Evolutionary conservation across 306 rosid genomes (phyloP).

Genomic region (Acacia acuminata): DNA sequence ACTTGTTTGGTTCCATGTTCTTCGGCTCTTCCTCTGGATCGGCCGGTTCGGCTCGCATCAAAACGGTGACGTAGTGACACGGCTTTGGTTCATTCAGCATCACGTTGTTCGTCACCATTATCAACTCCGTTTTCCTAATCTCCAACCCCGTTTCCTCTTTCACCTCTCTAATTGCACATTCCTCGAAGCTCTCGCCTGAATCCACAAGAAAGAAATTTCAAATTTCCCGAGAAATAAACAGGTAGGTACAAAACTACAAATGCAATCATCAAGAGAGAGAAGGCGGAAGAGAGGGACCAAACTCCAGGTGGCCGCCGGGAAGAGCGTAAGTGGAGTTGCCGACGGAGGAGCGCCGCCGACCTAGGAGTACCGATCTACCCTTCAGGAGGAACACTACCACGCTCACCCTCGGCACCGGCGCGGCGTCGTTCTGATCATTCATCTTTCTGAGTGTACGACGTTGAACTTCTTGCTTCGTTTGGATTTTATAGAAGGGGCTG

Average conservation of each 20-base stretch:
- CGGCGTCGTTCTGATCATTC: slow-evolving; percentile 25
- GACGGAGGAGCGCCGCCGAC: slow-evolving; percentile 51
- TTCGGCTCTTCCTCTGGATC: slow-evolving; percentile 42
- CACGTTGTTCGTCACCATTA: slow-evolving; percentile 56
- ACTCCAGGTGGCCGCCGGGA: slow-evolving; percentile 64
- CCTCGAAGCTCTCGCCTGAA: slow-evolving; percentile 83
- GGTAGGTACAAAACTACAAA: background rate
- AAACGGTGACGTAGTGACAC: slow-evolving; percentile 63
- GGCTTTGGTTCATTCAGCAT: slow-evolving; percentile 48
- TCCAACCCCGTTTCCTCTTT: slow-evolving; percentile 76
- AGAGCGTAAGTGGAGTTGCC: slow-evolving; percentile 52
- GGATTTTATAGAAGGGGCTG: background rate
- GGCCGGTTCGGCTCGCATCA: slow-evolving; percentile 46
- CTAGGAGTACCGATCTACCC: slow-evolving; percentile 44
- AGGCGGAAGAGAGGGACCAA: slow-evolving; percentile 34
- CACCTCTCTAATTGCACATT: slow-evolving; percentile 71
- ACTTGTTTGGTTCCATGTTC: slow-evolving; percentile 67
- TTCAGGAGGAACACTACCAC: slow-evolving; percentile 59
- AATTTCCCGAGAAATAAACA: slow-evolving; percentile 3
- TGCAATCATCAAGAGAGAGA: too few relatives aligned
- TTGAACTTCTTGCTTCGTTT: background rate
- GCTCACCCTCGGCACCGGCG: slow-evolving; percentile 51
- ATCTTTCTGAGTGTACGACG: slow-evolving; percentile 4
- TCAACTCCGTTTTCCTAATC: slow-evolving; percentile 42
- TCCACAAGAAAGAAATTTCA: background rate